phyloP scores from a whole-genome alignment of 1,139 yeast genomes.

The Yamadazyma taylorii region DNA sequence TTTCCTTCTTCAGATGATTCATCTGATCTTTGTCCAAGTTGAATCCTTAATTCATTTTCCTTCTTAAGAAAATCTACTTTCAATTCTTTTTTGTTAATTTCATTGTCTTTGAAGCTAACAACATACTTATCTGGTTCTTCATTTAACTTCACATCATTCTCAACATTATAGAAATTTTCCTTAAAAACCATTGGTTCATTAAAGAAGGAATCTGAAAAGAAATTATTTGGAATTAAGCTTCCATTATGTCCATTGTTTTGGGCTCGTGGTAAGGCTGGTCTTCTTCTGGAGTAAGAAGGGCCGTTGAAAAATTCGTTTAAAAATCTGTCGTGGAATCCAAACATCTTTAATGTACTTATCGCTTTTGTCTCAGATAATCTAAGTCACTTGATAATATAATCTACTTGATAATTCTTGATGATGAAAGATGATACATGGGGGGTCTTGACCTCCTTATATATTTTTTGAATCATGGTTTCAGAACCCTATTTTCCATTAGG shows the following conservation, averaged over 20 bases:
- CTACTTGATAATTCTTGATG: too few relatives aligned
- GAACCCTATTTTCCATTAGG: too few relatives aligned
- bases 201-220: constrained; percentile 8
- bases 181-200: constrained; percentile 12
- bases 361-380: too few relatives aligned
- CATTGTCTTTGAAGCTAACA: constrained; percentile 18
- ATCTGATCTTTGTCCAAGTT: constrained; percentile 11
- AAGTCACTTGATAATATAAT: too few relatives aligned
- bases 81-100: constrained; percentile 21
- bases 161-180: constrained; percentile 11
- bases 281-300: constrained; percentile 8
- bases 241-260: background rate
- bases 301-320: constrained; percentile 9
- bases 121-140: constrained; percentile 24
- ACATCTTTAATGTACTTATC: too few relatives aligned
- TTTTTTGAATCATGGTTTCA: too few relatives aligned
- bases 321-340: constrained; percentile 11
- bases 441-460: constrained; percentile 2
- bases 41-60: constrained; percentile 21
- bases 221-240: constrained; percentile 3
- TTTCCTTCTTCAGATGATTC: constrained; percentile 11
- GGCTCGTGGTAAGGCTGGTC: constrained; percentile 6
- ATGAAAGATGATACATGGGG: background rate
- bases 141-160: constrained; percentile 19
- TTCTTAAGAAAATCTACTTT: constrained; percentile 23